Conservation (phyloP, 768 basidiomycete species). For the Erythrobasidium yunnanense region DNA sequence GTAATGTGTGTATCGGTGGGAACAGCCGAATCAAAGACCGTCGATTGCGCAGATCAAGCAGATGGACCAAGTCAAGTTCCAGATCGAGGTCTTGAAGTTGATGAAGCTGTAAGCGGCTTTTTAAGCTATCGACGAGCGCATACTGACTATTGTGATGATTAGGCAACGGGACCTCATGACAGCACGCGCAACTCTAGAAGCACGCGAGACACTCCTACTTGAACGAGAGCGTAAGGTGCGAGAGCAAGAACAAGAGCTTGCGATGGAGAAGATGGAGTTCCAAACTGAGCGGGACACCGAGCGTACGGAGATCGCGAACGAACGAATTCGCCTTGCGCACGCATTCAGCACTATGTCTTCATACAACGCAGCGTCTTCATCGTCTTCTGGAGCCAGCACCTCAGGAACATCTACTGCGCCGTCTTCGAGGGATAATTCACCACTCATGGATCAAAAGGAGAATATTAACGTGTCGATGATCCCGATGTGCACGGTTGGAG, state of each 20-base stretch:
- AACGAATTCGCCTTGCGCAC: conserved; percentile 23
- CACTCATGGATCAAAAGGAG: conserved; percentile 26
- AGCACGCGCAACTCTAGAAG: not conserved
- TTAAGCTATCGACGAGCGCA: too few species aligned
- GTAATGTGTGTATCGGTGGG: not conserved
- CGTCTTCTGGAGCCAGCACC: not conserved
- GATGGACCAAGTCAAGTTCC: conserved; percentile 34
- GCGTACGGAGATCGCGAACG: conserved; percentile 7
- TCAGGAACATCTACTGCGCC: conserved; percentile 16
- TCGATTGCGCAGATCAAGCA: conserved; percentile 34
- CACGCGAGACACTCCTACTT: conserved; percentile 26
- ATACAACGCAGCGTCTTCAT: too few species aligned
- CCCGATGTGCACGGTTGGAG: conserved; percentile 1
- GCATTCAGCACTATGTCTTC: conserved; percentile 6
- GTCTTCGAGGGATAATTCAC: conserved; percentile 7
- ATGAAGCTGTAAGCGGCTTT: not conserved
- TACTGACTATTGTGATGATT: too few species aligned
- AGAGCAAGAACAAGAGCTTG: conserved; percentile 28
- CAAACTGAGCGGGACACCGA: conserved; percentile 7
- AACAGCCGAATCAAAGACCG: conserved; percentile 35
- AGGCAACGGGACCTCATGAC: conserved; percentile 12
- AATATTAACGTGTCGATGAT: conserved; percentile 1
- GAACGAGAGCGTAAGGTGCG: conserved; percentile 34
- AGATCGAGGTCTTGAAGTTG: conserved; percentile 32
- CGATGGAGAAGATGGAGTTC: conserved; percentile 15